Base-by-base conservation (phyloP, 2,329 filamentous ascomycete genomes). In the Penicillium nordicum region DNA sequence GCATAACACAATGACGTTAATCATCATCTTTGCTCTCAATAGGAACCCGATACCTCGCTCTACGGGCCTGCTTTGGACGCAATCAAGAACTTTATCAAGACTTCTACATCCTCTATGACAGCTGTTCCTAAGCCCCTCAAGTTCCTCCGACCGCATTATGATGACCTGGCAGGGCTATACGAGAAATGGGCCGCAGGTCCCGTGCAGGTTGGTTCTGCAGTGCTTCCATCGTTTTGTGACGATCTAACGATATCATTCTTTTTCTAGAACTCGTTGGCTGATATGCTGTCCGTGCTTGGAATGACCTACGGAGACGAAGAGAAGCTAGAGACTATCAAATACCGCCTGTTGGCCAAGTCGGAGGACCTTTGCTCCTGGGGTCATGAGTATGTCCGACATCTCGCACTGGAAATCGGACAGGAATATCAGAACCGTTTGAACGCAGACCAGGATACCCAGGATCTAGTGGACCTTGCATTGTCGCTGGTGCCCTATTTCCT, bases 251-350 rank as follows among this genome's bases (percentile, higher is more conserved):
- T 45, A 21, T 32, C 14, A 34, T 2, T 32, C 21, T 10, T 40
- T 38, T n/a, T 55, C 16, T 66, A 85, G 82, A 79, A 84, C 72
- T 84, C 92, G 4, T 80, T 99, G 63, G 95, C 94, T 44, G 95
- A 99, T 77, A 94, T 96, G 67, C 81, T 99, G 50, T 99, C 94
- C 14, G 94, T 99, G 47, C 89, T 99, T 66, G 94, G 93, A 60
- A 99, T 99, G 94, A 99, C 94, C 53, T 97, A 93, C 74, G 96
- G 93, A 47, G 93, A 97, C 71, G 94, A 97, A 76, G 91, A 96
- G 69, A 87, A 91, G 74, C 86, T 96, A 76, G 94, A 99, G 75
- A 97, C 94, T 48, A 84, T 99, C 69, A 97, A 96, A 78, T 99
- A 94, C 80, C 87, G 94, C 63, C 83, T 99, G 50, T 83, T 97